phyloP scores from a whole-genome alignment of 352 stramenopile species.

The Poterioochromonas sp. region DNA sequence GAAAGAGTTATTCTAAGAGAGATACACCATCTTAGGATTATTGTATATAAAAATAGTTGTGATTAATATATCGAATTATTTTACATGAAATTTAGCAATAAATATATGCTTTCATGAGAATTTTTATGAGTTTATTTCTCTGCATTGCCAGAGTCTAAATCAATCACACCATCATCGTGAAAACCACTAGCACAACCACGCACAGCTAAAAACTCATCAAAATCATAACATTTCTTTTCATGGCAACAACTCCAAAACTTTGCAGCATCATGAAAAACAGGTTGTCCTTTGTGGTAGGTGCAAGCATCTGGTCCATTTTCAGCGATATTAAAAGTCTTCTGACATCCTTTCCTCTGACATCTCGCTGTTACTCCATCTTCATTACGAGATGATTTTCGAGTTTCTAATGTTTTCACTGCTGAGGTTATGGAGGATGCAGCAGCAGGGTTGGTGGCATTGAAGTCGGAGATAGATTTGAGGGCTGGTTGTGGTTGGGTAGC shows the following conservation, averaged over 20 bases:
- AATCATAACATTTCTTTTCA: conserved; percentile 71
- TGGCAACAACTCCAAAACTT: conserved; percentile 88
- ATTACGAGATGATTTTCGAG: conserved; percentile 46
- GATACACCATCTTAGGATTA: no score
- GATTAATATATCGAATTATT: no score
- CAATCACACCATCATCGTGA: conserved; percentile 55
- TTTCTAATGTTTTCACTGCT: conserved; percentile 47
- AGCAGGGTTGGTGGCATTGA: conserved; percentile 75
- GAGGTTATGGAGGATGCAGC: conserved; percentile 66
- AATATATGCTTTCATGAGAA: no score
- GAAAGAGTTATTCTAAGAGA: no score
- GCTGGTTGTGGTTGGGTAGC: conserved; percentile 42
- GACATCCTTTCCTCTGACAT: conserved; percentile 78
- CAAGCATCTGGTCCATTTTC: conserved; percentile 67
- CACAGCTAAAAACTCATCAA: conserved; percentile 81
- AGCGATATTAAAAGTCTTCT: conserved; percentile 75
- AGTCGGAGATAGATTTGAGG: conserved; percentile 81
- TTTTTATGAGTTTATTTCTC: no score
- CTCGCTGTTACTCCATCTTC: conserved; percentile 74
- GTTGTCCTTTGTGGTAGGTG: conserved; percentile 56
- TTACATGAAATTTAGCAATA: no score
- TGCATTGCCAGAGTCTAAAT: no score
- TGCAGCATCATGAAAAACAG: conserved; percentile 80
- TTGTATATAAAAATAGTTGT: no score
- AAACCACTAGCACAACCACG: conserved; percentile 65